Evolutionary conservation across 176 grass and related monocot genomes (phyloP), one percentile per base, ranked within the genome.

Genomic region (Themeda triandra): DNA sequence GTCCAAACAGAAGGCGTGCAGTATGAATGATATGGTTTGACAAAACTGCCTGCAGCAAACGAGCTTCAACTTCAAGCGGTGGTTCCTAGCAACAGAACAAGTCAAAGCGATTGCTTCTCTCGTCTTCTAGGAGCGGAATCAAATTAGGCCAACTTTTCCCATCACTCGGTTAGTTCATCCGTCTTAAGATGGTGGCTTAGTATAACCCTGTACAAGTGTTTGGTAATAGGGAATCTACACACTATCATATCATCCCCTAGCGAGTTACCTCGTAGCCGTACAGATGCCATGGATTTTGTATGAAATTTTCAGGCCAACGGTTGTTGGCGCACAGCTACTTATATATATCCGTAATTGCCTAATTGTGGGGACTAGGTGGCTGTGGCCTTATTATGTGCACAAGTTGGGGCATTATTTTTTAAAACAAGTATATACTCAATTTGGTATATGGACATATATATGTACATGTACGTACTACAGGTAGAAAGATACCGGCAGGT

Each of bases 351-450:
- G 33, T 35, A 35, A 35, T 35, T 5, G 33, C 33, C 33, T 35
- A 35, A 35, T 41, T 41, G 39, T n/a, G 9, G 39, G 7, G 37
- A 6, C 37, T 39, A 39, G 10, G 10, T 54, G 51, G 51, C 51
- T 54, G 51, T 80, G 12, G 66, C 41, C 14, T 60, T 59, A 66
- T 56, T 31, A 33, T 36, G 79, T 4, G 15, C 29, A 15, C 23
- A 17, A 17, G 58, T 39, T 68, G 23, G 37, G 27, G 1, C 23
- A 68, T n/a, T 73, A 56, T 84, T 14, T 68, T 29, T 46, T 46
- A 21, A 79, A 66, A 40, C 21, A 24, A 58, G 48, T n/a, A n/a
- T 48, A 75, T 80, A 75, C 62, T 80, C 69, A 85, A 71, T 69
- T 39, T 0, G 69, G 69, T 15, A 33, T n/a, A 35, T 19, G 18